Evolutionary conservation across 176 grass and related monocot genomes (phyloP).

Genomic region (Thalia dealbata): DNA sequence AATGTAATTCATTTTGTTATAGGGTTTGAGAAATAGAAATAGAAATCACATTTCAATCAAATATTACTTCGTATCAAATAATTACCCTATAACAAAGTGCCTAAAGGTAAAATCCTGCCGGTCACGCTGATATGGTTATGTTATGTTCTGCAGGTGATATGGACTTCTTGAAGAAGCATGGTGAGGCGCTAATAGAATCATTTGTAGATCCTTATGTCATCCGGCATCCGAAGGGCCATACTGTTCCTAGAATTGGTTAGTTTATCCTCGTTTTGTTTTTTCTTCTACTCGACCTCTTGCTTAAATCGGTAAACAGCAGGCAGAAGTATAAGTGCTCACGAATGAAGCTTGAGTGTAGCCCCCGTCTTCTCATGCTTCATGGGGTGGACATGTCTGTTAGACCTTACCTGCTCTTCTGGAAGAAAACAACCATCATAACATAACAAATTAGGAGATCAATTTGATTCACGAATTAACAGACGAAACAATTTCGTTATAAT

Average conservation of each 20-base stretch:
- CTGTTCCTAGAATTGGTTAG: slow-evolving; percentile 89
- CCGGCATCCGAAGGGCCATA: slow-evolving; percentile 88
- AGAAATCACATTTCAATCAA: too few species aligned
- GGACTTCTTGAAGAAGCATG: slow-evolving; percentile 54
- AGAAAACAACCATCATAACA: background rate
- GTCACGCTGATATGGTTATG: background rate
- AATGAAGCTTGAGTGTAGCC: background rate
- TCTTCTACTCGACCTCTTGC: background rate
- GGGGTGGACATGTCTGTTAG: background rate
- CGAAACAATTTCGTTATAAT: too few species aligned
- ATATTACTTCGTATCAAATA: too few species aligned
- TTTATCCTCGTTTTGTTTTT: background rate
- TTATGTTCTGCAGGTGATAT: slow-evolving; percentile 40
- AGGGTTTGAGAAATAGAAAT: background rate
- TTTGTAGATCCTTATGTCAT: slow-evolving; percentile 62
- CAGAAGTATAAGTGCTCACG: too few species aligned
- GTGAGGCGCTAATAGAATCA: slow-evolving; percentile 58
- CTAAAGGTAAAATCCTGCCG: background rate
- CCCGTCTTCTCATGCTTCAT: background rate
- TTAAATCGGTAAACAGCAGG: too few species aligned
- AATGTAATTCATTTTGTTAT: background rate
- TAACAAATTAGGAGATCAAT: background rate
- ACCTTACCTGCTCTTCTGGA: background rate
- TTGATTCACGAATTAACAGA: background rate
- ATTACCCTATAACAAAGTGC: too few species aligned